Base-by-base conservation (phyloP, 768 basidiomycete species). In the Lactarius akahatsu region DNA sequence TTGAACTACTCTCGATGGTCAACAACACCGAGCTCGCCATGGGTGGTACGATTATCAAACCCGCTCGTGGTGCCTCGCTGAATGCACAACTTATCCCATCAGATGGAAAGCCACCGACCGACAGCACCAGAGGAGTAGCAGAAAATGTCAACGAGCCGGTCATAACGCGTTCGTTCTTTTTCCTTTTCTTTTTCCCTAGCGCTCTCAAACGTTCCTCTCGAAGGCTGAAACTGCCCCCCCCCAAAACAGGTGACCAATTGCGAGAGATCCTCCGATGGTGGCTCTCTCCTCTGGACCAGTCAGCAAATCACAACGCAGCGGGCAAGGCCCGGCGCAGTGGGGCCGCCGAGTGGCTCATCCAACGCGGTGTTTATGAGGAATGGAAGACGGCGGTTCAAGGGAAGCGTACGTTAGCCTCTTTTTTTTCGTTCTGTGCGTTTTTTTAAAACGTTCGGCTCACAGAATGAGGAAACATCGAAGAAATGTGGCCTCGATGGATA, bases 231-330 rank as follows among this genome's bases (percentile, higher is more conserved):
- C n/a, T 36, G 56, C 20, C 34, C 34, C 6, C 28, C 32, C 32
- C 30, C 18, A 9, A 11, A 26, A 52, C 50, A 52, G 26, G 26
- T 60, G 16, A 43, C 32, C 7, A 45, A 36, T 32, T 55, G 40
- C 64, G 54, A 59, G 34, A 55, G 20, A 26, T 3, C n/a, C 11
- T 54, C 5, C 56, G 50, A 5, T 16, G 59, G 23, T 65, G 64
- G 64, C 64, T 60, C 11, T 59, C 50, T 13, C 58, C 64, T 43
- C 58, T 59, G 40, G 55, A 65, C 52, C 52, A 58, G 36, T 65
- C 64, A 3, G 23, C 50, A 60, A 28, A 65, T 36, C 41, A 60
- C 41, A 65, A 23, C 7, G 30, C 20, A 2, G 59, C 52, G 18
- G 59, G 20, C 7, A 47, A 43, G 38, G 32, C 28, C 1, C 52